Conservation (phyloP, 768 basidiomycete species). For the Butyriboletus loyo region DNA sequence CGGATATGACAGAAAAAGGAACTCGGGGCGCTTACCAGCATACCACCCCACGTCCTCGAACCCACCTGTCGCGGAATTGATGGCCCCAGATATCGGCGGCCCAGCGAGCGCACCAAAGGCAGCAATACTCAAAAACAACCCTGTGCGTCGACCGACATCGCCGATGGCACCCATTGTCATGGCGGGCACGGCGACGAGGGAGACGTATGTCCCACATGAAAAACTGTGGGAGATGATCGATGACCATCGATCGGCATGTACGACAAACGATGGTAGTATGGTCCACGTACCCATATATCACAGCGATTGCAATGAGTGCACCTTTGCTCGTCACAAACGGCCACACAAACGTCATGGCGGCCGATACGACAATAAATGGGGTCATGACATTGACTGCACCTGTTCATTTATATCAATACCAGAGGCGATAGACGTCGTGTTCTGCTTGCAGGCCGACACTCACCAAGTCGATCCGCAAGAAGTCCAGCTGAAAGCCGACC, state of each 20-base stretch:
- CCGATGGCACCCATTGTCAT: conserved; percentile 56
- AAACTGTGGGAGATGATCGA: conserved; percentile 40
- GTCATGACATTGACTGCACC: conserved; percentile 70
- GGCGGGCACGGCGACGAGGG: conserved; percentile 53
- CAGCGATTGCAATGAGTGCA: conserved; percentile 48
- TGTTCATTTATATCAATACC: conserved; percentile 16
- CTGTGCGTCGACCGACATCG: conserved; percentile 63
- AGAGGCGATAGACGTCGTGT: background rate
- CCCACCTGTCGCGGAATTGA: conserved; percentile 48
- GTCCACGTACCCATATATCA: conserved; percentile 62
- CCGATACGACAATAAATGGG: conserved; percentile 56
- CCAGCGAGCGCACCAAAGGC: conserved; percentile 64
- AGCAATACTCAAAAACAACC: conserved; percentile 60
- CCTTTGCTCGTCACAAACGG: conserved; percentile 51
- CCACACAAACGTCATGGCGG: conserved; percentile 65
- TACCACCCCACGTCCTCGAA: conserved; percentile 40
- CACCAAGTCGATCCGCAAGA: conserved; percentile 54
- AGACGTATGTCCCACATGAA: conserved; percentile 59
- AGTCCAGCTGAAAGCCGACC: conserved; percentile 57
- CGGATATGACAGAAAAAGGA: background rate
- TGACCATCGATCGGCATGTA: background rate
- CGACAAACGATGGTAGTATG: accelerated
- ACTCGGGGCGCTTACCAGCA: conserved; percentile 31
- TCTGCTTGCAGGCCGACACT: background rate
- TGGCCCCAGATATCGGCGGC: conserved; percentile 72